phyloP scores from a whole-genome alignment of 176 grass and related monocot species.

The Carex scoparia region DNA sequence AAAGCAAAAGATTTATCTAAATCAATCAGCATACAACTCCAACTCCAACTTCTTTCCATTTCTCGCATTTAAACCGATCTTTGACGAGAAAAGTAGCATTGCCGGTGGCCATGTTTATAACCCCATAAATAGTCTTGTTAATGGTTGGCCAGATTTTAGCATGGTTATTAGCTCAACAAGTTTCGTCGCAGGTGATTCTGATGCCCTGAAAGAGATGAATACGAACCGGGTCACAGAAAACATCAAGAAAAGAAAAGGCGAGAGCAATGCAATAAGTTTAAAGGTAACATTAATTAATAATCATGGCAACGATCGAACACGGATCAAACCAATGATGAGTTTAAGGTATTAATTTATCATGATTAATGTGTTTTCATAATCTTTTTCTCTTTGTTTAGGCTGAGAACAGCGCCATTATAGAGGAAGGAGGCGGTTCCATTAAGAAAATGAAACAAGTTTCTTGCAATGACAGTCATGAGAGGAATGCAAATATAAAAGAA shows the following conservation, averaged over 20 bases:
- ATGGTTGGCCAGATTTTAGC: slow-evolving; percentile 56
- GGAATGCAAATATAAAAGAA: slow-evolving; percentile 4
- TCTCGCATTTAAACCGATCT: slow-evolving; percentile 2
- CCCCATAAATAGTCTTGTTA: background rate
- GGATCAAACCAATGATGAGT: background rate
- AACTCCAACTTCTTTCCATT: background rate
- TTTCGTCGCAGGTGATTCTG: slow-evolving; percentile 5
- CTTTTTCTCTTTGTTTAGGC: background rate
- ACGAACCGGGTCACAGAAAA: slow-evolving; percentile 8
- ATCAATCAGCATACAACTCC: slow-evolving; percentile 30
- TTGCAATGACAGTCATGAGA: background rate
- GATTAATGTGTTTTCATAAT: background rate
- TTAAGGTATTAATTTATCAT: background rate
- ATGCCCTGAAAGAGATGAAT: background rate
- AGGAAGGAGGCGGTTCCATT: background rate
- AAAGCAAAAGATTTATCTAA: slow-evolving; percentile 21
- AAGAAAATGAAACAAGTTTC: slow-evolving; percentile 19
- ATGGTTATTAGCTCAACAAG: slow-evolving; percentile 24
- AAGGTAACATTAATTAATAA: slow-evolving; percentile 41
- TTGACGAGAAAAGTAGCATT: background rate
- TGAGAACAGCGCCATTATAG: background rate
- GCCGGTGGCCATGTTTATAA: background rate
- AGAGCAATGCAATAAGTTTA: slow-evolving; percentile 18
- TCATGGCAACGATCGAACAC: background rate
- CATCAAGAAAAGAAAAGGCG: slow-evolving; percentile 52